Evolutionary conservation across 257 asterid genomes (phyloP).

Genomic region (Nemophila menziesii): DNA sequence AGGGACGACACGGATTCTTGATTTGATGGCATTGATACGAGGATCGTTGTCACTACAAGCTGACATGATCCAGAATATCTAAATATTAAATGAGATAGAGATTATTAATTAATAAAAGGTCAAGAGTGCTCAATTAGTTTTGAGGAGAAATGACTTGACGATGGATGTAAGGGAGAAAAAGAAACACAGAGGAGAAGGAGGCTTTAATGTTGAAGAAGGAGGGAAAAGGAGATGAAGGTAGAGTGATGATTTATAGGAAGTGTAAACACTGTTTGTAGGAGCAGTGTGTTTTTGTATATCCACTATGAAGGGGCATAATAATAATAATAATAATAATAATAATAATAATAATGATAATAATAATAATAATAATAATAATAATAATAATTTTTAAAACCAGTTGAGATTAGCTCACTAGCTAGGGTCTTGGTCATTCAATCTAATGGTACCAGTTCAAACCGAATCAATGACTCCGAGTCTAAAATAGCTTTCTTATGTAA

Average conservation of each 20-base stretch:
- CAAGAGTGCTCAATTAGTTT: background rate
- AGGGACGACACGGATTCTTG: constrained; percentile 75
- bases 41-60: constrained; percentile 48
- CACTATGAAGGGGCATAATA: background rate
- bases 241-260: background rate
- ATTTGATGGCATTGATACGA: constrained; percentile 60
- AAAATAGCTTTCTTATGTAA: too few species aligned
- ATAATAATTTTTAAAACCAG: too few species aligned
- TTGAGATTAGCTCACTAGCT: too few species aligned
- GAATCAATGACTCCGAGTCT: too few species aligned
- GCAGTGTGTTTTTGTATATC: background rate
- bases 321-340: too few species aligned
- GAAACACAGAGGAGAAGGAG: background rate
- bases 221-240: background rate
- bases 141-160: background rate
- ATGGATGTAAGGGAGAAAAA: background rate
- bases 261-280: background rate
- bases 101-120: too few species aligned
- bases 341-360: too few species aligned
- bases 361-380: too few species aligned
- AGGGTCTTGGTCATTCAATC: too few species aligned
- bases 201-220: constrained; percentile 1
- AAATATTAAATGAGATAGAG: background rate
- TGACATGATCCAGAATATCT: constrained; percentile 35
- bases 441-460: too few species aligned